Evolutionary conservation across 2,329 filamentous ascomycete genomes (phyloP), one percentile per base, ranked within the genome.

Genomic region (Tympanopsis confertula): DNA sequence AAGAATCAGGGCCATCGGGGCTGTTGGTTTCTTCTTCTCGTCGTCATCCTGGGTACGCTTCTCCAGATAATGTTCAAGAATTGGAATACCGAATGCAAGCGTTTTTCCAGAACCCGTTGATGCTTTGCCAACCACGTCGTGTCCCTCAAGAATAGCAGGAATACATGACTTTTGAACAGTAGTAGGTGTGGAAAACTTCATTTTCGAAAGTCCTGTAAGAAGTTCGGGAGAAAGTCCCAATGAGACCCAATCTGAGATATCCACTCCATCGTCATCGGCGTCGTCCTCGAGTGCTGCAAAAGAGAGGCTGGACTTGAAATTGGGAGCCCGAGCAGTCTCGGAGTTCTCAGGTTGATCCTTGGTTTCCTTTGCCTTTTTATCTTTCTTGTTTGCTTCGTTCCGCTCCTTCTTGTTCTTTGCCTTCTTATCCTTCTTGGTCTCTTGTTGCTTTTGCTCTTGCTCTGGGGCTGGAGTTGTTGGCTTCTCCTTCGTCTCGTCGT

Each of bases 51-150:
- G 56, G 17, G 57, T 56, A 13, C 55, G 57, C 39, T 53, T 52
- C 42, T 73, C 70, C 5, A 98, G 61, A 68, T 82, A 95, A 39
- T 73, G 70, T 57, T 98, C 88, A 7, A 96, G 66, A 39, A 98
- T 91, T 0, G 91, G 91, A 44, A 98, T 87, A 1, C 82, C 86
- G 57, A 94, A 98, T 0, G 91, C 89, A 33, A 98, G 65, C 0
- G 91, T 98, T 62, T 98, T 98, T 48, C 91, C 91, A 13, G 91
- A 96, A 46, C 91, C 91, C 0, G 91, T 98, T 10, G 89, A 82
- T 2, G 91, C 91, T 62, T 98, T 98, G 30, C 91, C 91, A 45
- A 98, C 83, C 13, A 96, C 82, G 57, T 98, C 89, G 53, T 85
- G 83, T 0, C 89, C 89, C 4, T 76, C 74, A 15, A 89, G 55